Evolutionary conservation across 2,329 filamentous ascomycete genomes (phyloP).

Genomic region (Harringtonia lauricola): DNA sequence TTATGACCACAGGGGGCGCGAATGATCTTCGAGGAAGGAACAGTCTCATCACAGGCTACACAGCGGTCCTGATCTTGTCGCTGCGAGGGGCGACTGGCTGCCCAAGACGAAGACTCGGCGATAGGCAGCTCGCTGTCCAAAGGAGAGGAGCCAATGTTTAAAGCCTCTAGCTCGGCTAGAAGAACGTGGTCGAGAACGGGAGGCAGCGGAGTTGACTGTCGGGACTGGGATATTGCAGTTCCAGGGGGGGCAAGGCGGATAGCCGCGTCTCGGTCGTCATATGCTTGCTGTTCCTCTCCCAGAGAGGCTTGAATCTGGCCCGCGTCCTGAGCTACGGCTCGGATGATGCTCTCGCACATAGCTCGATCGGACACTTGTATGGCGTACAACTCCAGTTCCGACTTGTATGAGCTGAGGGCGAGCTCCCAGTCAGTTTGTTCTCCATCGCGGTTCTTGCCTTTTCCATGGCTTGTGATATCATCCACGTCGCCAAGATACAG

Average conservation of each 20-base stretch:
- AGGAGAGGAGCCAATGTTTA: no score
- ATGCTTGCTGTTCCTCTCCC: conserved; percentile 8
- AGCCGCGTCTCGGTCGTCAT: conserved; percentile 10
- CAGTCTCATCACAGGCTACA: conserved; percentile 4
- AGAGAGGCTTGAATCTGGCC: conserved; percentile 1
- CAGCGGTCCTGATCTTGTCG: conserved; percentile 2
- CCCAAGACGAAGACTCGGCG: no score
- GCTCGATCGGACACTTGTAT: conserved; percentile 4
- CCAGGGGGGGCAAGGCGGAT: neutral
- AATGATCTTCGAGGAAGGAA: neutral
- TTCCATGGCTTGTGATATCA: conserved; percentile 2
- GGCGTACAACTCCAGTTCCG: conserved; percentile 4
- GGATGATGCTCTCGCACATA: conserved; percentile 13
- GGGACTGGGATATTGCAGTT: no score
- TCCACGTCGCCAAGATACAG: conserved; percentile 13
- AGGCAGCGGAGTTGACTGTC: neutral
- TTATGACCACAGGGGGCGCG: conserved; percentile 28
- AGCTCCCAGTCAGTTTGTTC: conserved; percentile 6
- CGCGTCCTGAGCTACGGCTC: conserved; percentile 9
- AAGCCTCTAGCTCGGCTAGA: no score
- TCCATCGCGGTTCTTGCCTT: conserved; percentile 12
- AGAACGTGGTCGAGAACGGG: neutral
- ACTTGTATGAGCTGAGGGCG: conserved; percentile 8
- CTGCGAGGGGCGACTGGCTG: neutral
- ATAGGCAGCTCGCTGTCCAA: no score